Evolutionary conservation across 2,329 filamentous ascomycete genomes (phyloP).

Genomic region (Pseudopithomyces chartarum): DNA sequence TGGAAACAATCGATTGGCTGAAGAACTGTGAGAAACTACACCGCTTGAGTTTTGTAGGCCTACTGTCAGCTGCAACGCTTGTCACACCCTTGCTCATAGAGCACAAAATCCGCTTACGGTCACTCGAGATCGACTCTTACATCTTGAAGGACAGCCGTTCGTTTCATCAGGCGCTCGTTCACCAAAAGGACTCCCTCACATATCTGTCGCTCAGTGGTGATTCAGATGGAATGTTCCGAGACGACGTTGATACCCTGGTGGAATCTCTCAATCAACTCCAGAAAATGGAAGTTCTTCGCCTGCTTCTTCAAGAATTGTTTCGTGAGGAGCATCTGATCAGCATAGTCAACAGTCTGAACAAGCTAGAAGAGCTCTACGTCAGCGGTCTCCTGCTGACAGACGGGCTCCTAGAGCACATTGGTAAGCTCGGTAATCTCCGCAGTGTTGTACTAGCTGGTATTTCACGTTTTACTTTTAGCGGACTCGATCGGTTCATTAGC

Average conservation of each 20-base stretch:
- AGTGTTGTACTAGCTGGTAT: conserved; percentile 60
- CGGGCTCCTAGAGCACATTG: conserved; percentile 51
- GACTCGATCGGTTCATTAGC: conserved; percentile 54
- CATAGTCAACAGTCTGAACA: conserved; percentile 52
- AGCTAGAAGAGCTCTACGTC: conserved; percentile 63
- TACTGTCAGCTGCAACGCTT: conserved; percentile 60
- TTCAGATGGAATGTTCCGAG: conserved; percentile 51
- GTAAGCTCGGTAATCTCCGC: conserved; percentile 55
- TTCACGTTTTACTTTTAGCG: conserved; percentile 59
- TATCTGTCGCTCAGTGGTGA: conserved; percentile 54
- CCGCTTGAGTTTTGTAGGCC: conserved; percentile 56
- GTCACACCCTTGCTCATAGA: conserved; percentile 56
- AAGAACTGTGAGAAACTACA: conserved; percentile 57
- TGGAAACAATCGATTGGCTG: conserved; percentile 60
- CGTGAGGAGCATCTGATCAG: conserved; percentile 54
- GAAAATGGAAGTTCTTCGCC: conserved; percentile 59
- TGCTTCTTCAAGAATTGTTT: conserved; percentile 59
- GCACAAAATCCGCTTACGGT: conserved; percentile 53
- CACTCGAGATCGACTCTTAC: conserved; percentile 57
- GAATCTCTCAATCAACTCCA: conserved; percentile 58
- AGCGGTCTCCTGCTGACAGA: conserved; percentile 61
- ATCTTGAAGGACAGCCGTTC: conserved; percentile 53
- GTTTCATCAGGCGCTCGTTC: conserved; percentile 59
- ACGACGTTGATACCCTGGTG: conserved; percentile 56
- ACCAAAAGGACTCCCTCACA: conserved; percentile 58